Percentiles rank a stretch among this genome's conserved stretches.
Evolutionary conservation across 2,329 filamentous ascomycete species (phyloP).

Genomic region (Zymoseptoria brevis): DNA sequence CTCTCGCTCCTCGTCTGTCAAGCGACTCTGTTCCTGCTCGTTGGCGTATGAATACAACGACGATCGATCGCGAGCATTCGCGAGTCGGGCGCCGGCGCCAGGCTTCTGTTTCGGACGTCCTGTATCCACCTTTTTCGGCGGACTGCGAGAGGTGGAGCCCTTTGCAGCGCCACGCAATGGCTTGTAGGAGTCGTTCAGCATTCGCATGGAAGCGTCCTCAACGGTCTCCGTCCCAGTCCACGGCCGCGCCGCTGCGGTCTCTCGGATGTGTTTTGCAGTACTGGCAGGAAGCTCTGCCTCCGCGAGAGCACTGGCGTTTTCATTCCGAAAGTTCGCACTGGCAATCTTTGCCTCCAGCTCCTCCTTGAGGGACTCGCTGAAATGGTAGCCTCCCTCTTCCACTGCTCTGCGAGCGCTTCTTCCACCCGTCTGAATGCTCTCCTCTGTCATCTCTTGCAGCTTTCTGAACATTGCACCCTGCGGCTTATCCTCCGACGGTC

Average conservation of each 20-base stretch:
- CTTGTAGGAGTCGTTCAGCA: conserved; percentile 59
- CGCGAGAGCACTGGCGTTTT: conserved; percentile 48
- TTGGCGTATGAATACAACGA: conserved; percentile 45
- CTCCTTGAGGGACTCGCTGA: conserved; percentile 53
- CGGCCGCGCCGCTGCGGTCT: conserved; percentile 57
- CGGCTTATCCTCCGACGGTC: conserved; percentile 7
- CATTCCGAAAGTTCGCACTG: conserved; percentile 46
- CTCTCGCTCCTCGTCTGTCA: conserved; percentile 66
- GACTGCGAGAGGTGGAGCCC: conserved; percentile 31
- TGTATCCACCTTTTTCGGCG: conserved; percentile 40
- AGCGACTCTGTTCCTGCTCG: conserved; percentile 43
- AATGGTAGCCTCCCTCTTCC: conserved; percentile 47
- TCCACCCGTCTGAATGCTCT: conserved; percentile 48
- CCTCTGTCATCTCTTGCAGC: conserved; percentile 53
- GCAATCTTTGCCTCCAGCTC: conserved; percentile 53
- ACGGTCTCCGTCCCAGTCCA: conserved; percentile 74
- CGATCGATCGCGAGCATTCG: conserved; percentile 51
- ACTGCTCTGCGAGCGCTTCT: conserved; percentile 49
- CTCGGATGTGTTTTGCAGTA: conserved; percentile 60
- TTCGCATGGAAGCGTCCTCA: conserved; percentile 71
- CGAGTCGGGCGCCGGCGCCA: conserved; percentile 44
- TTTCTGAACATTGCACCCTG: conserved; percentile 50
- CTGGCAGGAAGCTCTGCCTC: conserved; percentile 48
- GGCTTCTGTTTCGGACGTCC: conserved; percentile 31
- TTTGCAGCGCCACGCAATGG: conserved; percentile 39